Base-by-base conservation (phyloP, 257 asterid species). In the Hygrophila difformis region DNA sequence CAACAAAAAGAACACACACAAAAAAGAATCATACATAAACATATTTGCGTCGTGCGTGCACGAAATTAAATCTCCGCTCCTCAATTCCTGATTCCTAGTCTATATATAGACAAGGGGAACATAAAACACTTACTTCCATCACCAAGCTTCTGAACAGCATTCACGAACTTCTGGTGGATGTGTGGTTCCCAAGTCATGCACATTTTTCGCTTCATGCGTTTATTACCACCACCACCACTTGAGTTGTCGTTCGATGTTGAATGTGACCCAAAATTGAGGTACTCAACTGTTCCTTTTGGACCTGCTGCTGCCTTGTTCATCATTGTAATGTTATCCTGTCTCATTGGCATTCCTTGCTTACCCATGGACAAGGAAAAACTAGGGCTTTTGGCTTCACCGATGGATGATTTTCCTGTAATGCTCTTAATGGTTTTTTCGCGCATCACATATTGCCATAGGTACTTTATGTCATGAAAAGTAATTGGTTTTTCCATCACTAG, bases 61-160 rank as follows among this genome's bases (percentile, higher is more conserved):
- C n/a, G n/a, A n/a, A n/a, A n/a, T n/a, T n/a, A n/a, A n/a, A n/a
- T n/a, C n/a, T n/a, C n/a, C n/a, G n/a, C n/a, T n/a, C n/a, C n/a
- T n/a, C n/a, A n/a, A n/a, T n/a, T n/a, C n/a, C n/a, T n/a, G n/a
- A n/a, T n/a, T n/a, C n/a, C n/a, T n/a, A n/a, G n/a, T n/a, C n/a
- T n/a, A n/a, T n/a, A n/a, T n/a, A n/a, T n/a, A n/a, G n/a, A n/a
- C n/a, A n/a, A n/a, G n/a, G n/a, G n/a, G n/a, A n/a, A n/a, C n/a
- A n/a, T n/a, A n/a, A n/a, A n/a, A n/a, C n/a, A n/a, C n/a, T n/a
- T 66, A 66, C 72, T 66, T 60, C 72, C 72, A 3, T 66, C 67
- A 5, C 72, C 67, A 5, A 60, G 67, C 19, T 12, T 12, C 40
- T 5, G 38, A 3, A 66, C 72, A 36, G 67, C 67, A 42, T 44